Evolutionary conservation across 176 grass and related monocot species (phyloP).

Genomic region (Avena insularis): DNA sequence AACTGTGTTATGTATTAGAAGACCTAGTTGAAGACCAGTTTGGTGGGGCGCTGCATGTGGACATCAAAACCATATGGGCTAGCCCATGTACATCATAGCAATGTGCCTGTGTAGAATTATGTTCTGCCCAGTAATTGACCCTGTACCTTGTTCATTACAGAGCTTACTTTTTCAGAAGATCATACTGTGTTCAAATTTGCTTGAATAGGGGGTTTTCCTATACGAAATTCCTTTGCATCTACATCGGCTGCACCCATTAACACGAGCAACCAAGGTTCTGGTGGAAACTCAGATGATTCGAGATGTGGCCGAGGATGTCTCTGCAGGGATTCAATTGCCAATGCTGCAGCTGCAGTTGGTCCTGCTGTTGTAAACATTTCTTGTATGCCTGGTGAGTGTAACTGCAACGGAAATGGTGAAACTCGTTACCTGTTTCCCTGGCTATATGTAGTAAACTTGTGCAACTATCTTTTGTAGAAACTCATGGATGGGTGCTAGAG

Average conservation of each 20-base stretch:
- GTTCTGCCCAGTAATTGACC: neutral
- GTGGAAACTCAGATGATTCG: constrained; percentile 55
- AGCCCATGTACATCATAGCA: neutral
- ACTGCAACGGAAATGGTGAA: neutral
- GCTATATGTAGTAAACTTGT: constrained; percentile 29
- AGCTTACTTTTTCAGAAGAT: neutral
- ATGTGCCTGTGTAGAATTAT: neutral
- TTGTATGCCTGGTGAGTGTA: constrained; percentile 46
- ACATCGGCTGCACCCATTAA: constrained; percentile 45
- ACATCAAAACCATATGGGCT: neutral
- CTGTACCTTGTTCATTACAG: neutral
- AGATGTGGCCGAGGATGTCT: constrained; percentile 62
- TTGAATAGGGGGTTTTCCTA: constrained; percentile 36
- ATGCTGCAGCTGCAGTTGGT: constrained; percentile 69
- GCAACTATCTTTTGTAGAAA: constrained; percentile 49
- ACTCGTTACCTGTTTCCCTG: neutral
- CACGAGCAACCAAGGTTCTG: constrained; percentile 40
- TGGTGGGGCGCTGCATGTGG: neutral
- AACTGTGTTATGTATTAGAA: neutral
- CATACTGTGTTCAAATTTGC: constrained; percentile 34
- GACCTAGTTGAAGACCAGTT: neutral
- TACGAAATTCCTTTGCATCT: constrained; percentile 44
- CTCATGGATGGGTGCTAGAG: constrained; percentile 45
- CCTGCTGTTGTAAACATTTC: constrained; percentile 89
- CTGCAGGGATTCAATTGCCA: constrained; percentile 68